Base-by-base conservation (phyloP, 129 eudicot genomes). In the Cynara cardunculus region DNA sequence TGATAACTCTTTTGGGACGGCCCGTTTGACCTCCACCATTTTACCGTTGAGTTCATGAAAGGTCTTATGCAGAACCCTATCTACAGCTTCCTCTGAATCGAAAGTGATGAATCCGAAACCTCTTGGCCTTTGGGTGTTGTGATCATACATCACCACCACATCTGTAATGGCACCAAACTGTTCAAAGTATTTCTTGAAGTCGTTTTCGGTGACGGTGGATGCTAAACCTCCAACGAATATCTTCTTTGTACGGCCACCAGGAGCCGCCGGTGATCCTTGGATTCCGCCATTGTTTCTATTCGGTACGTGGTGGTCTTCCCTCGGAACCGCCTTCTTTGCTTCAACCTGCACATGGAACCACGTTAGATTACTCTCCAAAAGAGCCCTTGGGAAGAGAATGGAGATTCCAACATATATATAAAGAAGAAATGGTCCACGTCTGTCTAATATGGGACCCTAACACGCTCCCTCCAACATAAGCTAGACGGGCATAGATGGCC, bases 241-340 rank as follows among this genome's bases (percentile, higher is more conserved):
- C 93, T 94, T 94, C 84, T 91, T 94, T 0, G 98, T 91, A 37
- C 95, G 93, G 26, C 93, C 96, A 12, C 72, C 86, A 26, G 89
- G 88, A 71, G 90, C 93, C 32, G 81, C 86, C 5, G 93, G 93
- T 14, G 96, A 91, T 68, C 98, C 98, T 83, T 91, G 97, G 68
- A 85, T 89, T 80, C 85, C 82, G 49, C 78, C 81, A 73, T 7
- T 84, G 88, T 62, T 90, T 78, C 91, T 89, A 76, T 79, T 90
- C 19, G 82, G 71, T 26, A 87, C 88, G 81, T 82, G 87, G 75
- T 91, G 91, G 75, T 94, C 97, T 75, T 94, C 98, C 86, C 98
- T 89, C 11, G 98, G 98, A 81, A 94, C 98, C 19, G 98, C 98
- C 84, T 91, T 94, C 90, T 94, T 94, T 72, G 98, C 98, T 83